Conservation (phyloP, 1,284 basidiomycete genomes). For the Coriolopsis trogii region DNA sequence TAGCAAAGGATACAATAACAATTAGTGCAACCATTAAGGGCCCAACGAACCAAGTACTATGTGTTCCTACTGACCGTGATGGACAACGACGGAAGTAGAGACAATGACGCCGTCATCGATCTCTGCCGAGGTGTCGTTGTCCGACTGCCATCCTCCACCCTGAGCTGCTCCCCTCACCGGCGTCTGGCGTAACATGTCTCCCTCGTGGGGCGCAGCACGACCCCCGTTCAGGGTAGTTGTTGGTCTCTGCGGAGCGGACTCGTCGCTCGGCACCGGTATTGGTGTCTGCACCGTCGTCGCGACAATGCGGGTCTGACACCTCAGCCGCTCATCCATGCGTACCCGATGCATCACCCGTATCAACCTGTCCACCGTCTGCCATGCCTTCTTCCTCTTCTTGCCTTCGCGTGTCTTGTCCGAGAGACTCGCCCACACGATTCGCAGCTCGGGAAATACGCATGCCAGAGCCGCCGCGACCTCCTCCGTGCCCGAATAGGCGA, state of each 20-base stretch:
- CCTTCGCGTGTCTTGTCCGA: constrained; percentile 1
- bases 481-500: not conserved
- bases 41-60: too few species aligned
- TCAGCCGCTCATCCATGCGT: not conserved
- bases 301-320: not conserved
- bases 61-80: too few species aligned
- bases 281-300: not conserved
- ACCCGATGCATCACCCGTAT: not conserved
- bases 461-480: not conserved
- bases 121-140: too few species aligned
- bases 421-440: not conserved
- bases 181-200: too few species aligned
- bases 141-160: too few species aligned
- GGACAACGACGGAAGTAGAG: too few species aligned
- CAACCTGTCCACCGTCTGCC: constrained; percentile 2
- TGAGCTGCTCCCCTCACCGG: too few species aligned
- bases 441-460: not conserved
- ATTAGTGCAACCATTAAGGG: too few species aligned
- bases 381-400: not conserved
- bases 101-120: too few species aligned
- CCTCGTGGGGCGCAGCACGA: too few species aligned
- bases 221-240: too few species aligned
- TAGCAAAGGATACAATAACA: too few species aligned
- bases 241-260: not conserved
- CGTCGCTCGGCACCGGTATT: not conserved